Evolutionary conservation across 2,329 filamentous ascomycete species (phyloP).

Genomic region (Mollisiaceae sp.): DNA sequence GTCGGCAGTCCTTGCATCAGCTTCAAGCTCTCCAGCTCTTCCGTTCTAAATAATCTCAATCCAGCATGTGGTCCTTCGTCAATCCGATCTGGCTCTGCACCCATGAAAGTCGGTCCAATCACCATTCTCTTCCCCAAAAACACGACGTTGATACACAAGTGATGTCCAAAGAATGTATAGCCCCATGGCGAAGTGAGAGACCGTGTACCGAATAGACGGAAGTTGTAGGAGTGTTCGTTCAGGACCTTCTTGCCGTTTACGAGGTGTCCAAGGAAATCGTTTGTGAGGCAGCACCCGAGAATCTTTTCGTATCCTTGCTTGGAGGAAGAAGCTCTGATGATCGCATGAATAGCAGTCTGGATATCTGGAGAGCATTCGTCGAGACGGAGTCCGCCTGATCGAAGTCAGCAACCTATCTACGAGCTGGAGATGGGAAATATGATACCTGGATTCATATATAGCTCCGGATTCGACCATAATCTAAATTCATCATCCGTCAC

Average conservation of each 20-base stretch:
- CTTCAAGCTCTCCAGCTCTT: conserved; percentile 38
- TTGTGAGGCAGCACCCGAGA: conserved; percentile 38
- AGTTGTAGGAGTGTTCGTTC: conserved; percentile 41
- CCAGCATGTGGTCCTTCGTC: conserved; percentile 40
- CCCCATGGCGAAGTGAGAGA: conserved; percentile 36
- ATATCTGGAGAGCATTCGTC: conserved; percentile 35
- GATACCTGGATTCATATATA: conserved; percentile 40
- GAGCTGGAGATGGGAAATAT: not conserved
- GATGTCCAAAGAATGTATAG: conserved; percentile 68
- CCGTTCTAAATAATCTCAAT: conserved; percentile 33
- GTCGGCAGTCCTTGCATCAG: conserved; percentile 40
- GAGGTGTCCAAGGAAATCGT: conserved; percentile 38
- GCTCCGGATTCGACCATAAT: conserved; percentile 41
- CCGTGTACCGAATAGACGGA: conserved; percentile 37
- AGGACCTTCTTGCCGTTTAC: conserved; percentile 39
- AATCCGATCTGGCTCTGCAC: conserved; percentile 72
- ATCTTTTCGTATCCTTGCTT: conserved; percentile 38
- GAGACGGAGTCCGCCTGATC: conserved; percentile 37
- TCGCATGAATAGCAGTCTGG: conserved; percentile 34
- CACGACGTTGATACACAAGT: conserved; percentile 75
- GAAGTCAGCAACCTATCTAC: conserved; percentile 1
- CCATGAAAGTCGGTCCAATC: conserved; percentile 77
- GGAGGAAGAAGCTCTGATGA: conserved; percentile 37
- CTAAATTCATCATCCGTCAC: conserved; percentile 40
- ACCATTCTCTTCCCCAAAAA: conserved; percentile 69